phyloP scores from a whole-genome alignment of 2,329 filamentous ascomycete genomes.

The Scedosporium dehoogii region DNA sequence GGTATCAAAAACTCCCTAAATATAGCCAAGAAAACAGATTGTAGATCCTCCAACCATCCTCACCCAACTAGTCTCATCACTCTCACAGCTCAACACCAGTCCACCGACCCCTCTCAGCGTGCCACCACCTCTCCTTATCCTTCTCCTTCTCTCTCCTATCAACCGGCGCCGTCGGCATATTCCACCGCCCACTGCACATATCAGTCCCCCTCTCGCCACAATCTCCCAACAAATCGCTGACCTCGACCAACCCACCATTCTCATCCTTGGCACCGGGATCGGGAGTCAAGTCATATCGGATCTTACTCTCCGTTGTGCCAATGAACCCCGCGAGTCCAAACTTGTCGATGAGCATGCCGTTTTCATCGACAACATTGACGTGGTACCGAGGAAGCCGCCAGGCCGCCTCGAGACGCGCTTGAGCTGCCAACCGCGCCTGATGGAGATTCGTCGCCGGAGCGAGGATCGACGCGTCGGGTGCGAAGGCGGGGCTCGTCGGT shows the following conservation, averaged over 20 bases:
- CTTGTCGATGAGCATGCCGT: slow-evolving; percentile 38
- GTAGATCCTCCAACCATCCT: too few relatives aligned
- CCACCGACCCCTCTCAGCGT: slow-evolving; percentile 39
- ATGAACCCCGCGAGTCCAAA: slow-evolving; percentile 52
- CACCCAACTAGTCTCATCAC: background rate
- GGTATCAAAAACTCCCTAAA: too few relatives aligned
- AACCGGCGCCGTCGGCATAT: slow-evolving; percentile 23
- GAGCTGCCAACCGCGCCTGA: slow-evolving; percentile 51
- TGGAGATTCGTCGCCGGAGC: slow-evolving; percentile 34
- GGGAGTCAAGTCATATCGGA: slow-evolving; percentile 50
- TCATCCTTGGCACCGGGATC: slow-evolving; percentile 47
- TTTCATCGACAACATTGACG: slow-evolving; percentile 46
- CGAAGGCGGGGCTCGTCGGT: slow-evolving; percentile 23
- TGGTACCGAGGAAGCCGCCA: slow-evolving; percentile 42
- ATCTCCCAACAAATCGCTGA: slow-evolving; percentile 38
- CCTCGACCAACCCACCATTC: slow-evolving; percentile 43
- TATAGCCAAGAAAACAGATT: too few relatives aligned
- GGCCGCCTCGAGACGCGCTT: slow-evolving; percentile 52
- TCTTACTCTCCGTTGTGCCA: slow-evolving; percentile 46
- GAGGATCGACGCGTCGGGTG: slow-evolving; percentile 11
- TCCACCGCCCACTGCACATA: slow-evolving; percentile 39
- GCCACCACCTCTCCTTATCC: slow-evolving; percentile 40
- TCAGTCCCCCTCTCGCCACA: slow-evolving; percentile 28
- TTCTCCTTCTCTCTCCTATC: slow-evolving; percentile 30
- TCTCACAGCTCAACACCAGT: slow-evolving; percentile 14